Conservation (phyloP, 2,329 filamentous ascomycete genomes). For the Teratosphaeria pseudoeucalypti region DNA sequence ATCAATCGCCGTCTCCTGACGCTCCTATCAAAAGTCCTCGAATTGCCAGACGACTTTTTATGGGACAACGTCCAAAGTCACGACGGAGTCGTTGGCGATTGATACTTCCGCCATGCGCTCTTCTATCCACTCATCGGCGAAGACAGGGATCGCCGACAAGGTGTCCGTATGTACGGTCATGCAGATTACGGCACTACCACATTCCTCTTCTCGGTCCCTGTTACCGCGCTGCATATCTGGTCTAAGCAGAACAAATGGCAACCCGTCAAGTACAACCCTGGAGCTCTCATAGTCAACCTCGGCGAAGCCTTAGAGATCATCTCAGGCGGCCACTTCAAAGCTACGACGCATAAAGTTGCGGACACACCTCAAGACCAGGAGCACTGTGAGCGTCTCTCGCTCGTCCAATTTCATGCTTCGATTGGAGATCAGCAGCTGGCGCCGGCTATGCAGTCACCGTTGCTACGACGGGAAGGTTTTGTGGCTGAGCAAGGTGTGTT, state of each 20-base stretch:
- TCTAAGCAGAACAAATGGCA: constrained; percentile 28
- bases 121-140: constrained; percentile 10
- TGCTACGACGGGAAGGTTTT: constrained; percentile 35
- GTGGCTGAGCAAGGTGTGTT: constrained; percentile 37
- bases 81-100: constrained; percentile 33
- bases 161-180: constrained; percentile 18
- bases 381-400: constrained; percentile 28
- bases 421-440: constrained; percentile 35
- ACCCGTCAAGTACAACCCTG: constrained; percentile 28
- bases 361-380: constrained; percentile 37
- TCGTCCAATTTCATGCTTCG: constrained; percentile 31
- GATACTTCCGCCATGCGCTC: constrained; percentile 33
- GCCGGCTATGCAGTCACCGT: constrained; percentile 31
- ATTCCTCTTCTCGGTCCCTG: constrained; percentile 29
- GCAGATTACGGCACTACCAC: constrained; percentile 33
- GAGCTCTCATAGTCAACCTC: constrained; percentile 29
- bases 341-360: constrained; percentile 39
- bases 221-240: constrained; percentile 30
- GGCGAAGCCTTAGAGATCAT: constrained; percentile 29
- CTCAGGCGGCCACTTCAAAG: constrained; percentile 35
- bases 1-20: constrained; percentile 32
- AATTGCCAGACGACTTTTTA: constrained; percentile 36
- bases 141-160: constrained; percentile 1
- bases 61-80: constrained; percentile 35
- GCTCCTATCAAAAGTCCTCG: constrained; percentile 35